Base-by-base conservation (phyloP, 2,329 filamentous ascomycete species). In the Claviceps citrina region DNA sequence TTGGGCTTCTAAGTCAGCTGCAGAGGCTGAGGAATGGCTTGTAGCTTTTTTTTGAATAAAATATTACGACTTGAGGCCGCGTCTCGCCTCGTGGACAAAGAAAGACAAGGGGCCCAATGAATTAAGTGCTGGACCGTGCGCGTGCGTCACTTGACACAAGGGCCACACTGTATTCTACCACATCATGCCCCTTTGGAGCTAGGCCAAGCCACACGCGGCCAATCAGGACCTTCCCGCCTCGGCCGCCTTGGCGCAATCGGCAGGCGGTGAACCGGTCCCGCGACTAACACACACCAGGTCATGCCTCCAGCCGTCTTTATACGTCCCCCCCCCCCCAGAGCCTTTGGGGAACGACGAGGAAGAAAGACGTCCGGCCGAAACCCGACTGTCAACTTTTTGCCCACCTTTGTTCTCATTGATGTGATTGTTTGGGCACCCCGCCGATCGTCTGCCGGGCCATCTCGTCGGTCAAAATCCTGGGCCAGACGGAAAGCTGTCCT, bases 1-100 rank as follows among this genome's bases (percentile, higher is more conserved):
- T 76, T 51, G 71, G 73, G 5, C 59, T 78, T 39, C 76, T 78
- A 48, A 77, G 68, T 55, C 74, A 78, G 54, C 56, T 77, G 43
- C 73, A 77, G 55, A 74, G 73, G 56, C 62, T 78, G 43, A 64
- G 73, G 38, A 67, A 64, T 31, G 72, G 71, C 1, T 50, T 74
- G 40, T n/a, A n/a, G n/a, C n/a, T n/a, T n/a, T n/a, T n/a, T n/a
- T n/a, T n/a, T n/a, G n/a, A n/a, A n/a, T n/a, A n/a, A n/a, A n/a
- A n/a, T n/a, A n/a, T n/a, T n/a, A n/a, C n/a, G n/a, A n/a, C n/a
- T n/a, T n/a, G n/a, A n/a, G n/a, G n/a, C n/a, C n/a, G n/a, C n/a
- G n/a, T n/a, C n/a, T n/a, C n/a, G n/a, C n/a, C n/a, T n/a, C n/a
- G n/a, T n/a, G n/a, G n/a, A n/a, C n/a, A n/a, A n/a, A n/a, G n/a